These are phyloP conservation scores for Suillus lakei DNA, from an alignment of 768 basidiomycete species.

Conservation along the genomic window DNA sequence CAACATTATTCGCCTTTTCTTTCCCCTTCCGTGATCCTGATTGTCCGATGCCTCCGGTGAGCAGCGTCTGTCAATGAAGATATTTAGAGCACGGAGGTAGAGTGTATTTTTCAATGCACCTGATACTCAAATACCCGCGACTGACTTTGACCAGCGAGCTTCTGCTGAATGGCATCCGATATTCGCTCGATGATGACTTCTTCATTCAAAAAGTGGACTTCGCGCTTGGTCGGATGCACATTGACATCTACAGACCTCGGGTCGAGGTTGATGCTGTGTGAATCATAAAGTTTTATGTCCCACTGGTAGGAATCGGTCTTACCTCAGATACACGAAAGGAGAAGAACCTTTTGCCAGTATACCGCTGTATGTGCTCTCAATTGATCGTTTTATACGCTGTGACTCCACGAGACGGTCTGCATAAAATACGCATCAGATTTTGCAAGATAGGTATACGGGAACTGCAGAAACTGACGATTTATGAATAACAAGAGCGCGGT, in stretches of 20 bases:
- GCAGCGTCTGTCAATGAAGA: conserved; percentile 50
- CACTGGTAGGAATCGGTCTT: neutral
- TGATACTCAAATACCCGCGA: conserved; percentile 79
- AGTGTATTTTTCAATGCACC: conserved; percentile 37
- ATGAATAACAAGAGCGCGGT: conserved; percentile 89
- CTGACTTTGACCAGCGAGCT: conserved; percentile 64
- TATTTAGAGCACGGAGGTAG: conserved; percentile 8
- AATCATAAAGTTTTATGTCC: conserved; percentile 2
- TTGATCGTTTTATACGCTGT: conserved; percentile 78
- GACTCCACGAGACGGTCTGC: conserved; percentile 94
- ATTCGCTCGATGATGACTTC: conserved; percentile 82
- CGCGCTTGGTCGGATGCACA: conserved; percentile 96
- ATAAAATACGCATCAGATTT: neutral
- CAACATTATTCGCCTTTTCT: conserved; percentile 44
- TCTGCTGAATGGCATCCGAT: conserved; percentile 70
- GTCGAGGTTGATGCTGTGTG: conserved; percentile 74
- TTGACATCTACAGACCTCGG: conserved; percentile 94
- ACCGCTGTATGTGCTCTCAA: conserved; percentile 84
- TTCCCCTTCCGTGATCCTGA: conserved; percentile 20
- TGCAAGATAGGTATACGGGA: neutral
- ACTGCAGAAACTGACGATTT: conserved; percentile 66
- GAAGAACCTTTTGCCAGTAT: conserved; percentile 88
- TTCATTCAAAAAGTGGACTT: conserved; percentile 94
- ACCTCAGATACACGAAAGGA: conserved; percentile 97
- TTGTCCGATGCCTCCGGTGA: conserved; percentile 56